Evolutionary conservation across 2,329 filamentous ascomycete species (phyloP).

Genomic region (Pseudogymnoascus sp.): DNA sequence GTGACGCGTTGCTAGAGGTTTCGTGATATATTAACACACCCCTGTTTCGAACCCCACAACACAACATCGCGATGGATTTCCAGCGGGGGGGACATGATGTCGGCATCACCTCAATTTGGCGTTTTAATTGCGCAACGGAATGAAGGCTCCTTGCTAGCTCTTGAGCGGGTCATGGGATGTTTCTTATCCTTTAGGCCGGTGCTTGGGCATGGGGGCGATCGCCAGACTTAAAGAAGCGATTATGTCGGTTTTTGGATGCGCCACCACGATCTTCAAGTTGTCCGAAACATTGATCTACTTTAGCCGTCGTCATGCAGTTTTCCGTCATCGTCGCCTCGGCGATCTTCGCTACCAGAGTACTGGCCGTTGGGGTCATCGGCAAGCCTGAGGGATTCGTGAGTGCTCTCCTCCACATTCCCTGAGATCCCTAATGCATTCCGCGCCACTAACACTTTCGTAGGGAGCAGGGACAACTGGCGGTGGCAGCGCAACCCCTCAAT

Average conservation of each 20-base stretch:
- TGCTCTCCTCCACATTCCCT: not conserved
- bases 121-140: not conserved
- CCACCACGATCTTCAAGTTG: not conserved
- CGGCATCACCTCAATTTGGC: not conserved
- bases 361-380: conserved; percentile 13
- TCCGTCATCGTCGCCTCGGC: not conserved
- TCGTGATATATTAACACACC: not conserved
- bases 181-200: not conserved
- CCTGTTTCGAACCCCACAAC: not conserved
- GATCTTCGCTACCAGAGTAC: not conserved
- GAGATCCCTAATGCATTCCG: not conserved
- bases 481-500: conserved; percentile 43
- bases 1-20: not conserved
- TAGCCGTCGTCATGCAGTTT: not conserved
- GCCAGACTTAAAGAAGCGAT: not conserved
- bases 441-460: conserved; percentile 14
- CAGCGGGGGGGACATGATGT: not conserved
- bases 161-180: not conserved
- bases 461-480: conserved; percentile 47
- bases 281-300: not conserved
- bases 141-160: not conserved
- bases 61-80: not conserved
- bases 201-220: not conserved
- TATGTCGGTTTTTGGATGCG: not conserved
- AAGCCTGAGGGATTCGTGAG: conserved; percentile 17